Percentiles rank a stretch among this genome's conserved stretches.
Evolutionary conservation across 176 grass and related monocot genomes (phyloP).

Genomic region (Chloris gayana): DNA sequence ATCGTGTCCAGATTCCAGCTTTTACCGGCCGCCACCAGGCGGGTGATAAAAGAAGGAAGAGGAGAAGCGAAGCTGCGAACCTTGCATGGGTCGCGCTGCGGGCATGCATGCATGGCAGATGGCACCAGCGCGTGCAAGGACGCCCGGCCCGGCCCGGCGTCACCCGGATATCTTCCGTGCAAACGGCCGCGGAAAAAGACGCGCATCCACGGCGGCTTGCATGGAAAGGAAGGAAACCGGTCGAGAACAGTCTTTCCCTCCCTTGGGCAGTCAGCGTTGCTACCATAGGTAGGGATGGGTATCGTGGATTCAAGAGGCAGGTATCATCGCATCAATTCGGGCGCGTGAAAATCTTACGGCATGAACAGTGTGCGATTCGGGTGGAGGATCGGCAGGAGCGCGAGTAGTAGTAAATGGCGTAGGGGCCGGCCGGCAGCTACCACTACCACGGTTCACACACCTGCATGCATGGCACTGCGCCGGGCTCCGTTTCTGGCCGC

Average conservation of each 20-base stretch:
- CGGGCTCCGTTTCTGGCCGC: neutral
- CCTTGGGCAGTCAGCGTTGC: too few species aligned
- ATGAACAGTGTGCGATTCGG: neutral
- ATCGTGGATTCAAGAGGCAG: neutral
- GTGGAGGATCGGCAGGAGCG: neutral
- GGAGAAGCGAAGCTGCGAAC: neutral
- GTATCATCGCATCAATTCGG: neutral
- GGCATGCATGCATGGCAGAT: conserved; percentile 12
- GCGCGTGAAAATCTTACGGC: conserved; percentile 6
- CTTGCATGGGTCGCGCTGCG: neutral
- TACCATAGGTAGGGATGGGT: too few species aligned
- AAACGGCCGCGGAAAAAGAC: neutral
- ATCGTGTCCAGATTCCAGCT: conserved; percentile 25
- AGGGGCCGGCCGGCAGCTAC: too few species aligned
- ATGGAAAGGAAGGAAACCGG: neutral
- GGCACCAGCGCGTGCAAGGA: neutral
- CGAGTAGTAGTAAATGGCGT: neutral
- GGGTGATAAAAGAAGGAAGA: neutral
- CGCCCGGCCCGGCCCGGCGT: neutral
- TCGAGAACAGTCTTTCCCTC: neutral
- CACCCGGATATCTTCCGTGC: conserved; percentile 28
- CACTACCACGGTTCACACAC: too few species aligned
- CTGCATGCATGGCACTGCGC: neutral
- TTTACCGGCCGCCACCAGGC: neutral
- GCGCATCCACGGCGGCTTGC: too few species aligned